Evolutionary conservation across 1,284 basidiomycete species (phyloP).

Genomic region (Caloboletus inedulis): DNA sequence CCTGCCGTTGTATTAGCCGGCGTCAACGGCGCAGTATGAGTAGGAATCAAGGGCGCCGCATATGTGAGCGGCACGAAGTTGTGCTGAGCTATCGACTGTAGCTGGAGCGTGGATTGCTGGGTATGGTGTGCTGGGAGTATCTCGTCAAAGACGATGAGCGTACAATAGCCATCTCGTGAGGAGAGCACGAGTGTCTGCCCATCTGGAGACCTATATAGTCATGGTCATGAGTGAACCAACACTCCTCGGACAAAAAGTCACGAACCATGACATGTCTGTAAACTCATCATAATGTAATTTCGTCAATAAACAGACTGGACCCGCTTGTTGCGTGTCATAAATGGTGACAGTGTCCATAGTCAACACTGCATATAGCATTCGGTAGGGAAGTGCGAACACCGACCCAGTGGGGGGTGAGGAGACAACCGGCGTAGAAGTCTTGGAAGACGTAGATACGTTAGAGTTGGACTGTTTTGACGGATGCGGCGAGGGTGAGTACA

Average conservation of each 20-base stretch:
- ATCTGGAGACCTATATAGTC: slow-evolving; percentile 78
- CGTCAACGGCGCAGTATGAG: slow-evolving; percentile 34
- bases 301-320: slow-evolving; percentile 89
- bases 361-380: slow-evolving; percentile 94
- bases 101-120: slow-evolving; percentile 83
- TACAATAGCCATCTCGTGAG: slow-evolving; percentile 96
- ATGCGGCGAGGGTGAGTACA: slow-evolving; percentile 54
- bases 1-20: slow-evolving; percentile 38
- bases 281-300: slow-evolving; percentile 98
- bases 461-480: slow-evolving; percentile 53
- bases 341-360: slow-evolving; percentile 96
- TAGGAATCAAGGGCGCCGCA: slow-evolving; percentile 15
- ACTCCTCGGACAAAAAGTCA: slow-evolving; percentile 15
- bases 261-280: slow-evolving; percentile 94
- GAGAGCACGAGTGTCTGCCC: slow-evolving; percentile 91
- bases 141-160: slow-evolving; percentile 88
- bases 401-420: slow-evolving; percentile 41
- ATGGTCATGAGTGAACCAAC: slow-evolving; percentile 3
- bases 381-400: slow-evolving; percentile 87
- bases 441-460: slow-evolving; percentile 42
- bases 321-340: slow-evolving; percentile 96
- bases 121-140: slow-evolving; percentile 83
- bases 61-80: slow-evolving; percentile 64
- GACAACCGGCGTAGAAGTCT: slow-evolving; percentile 45
- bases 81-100: slow-evolving; percentile 83